phyloP scores from a whole-genome alignment of 805 yeast genomes.

The Pichia nakasei region DNA sequence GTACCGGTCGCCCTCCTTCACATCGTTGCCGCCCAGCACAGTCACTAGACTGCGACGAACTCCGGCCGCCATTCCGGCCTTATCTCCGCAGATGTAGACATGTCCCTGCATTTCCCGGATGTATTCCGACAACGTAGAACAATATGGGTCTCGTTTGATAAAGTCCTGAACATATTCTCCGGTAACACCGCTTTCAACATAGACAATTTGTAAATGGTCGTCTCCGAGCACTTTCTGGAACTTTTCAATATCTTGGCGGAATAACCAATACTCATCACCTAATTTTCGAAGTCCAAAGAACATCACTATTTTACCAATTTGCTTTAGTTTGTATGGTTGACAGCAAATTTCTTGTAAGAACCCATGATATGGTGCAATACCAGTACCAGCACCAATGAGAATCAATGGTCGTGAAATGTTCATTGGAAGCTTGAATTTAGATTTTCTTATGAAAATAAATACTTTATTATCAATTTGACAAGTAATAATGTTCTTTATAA shows the following conservation, averaged over 20 bases:
- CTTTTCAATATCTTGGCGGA: conserved; percentile 37
- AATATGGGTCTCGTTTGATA: conserved; percentile 30
- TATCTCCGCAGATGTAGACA: conserved; percentile 93
- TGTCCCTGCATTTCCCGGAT: conserved; percentile 55
- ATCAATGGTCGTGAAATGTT: conserved; percentile 72
- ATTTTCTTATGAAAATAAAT: conserved; percentile 81
- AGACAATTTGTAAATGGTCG: conserved; percentile 48
- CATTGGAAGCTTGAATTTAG: conserved; percentile 84
- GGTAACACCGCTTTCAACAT: conserved; percentile 18
- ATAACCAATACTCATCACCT: not conserved
- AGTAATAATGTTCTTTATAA: conserved; percentile 57
- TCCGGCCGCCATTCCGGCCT: conserved; percentile 83
- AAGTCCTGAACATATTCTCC: conserved; percentile 79
- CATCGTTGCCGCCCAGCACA: conserved; percentile 46
- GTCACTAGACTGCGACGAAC: conserved; percentile 60
- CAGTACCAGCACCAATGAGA: conserved; percentile 93
- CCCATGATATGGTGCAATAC: conserved; percentile 94
- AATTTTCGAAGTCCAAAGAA: conserved; percentile 51
- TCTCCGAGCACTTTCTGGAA: conserved; percentile 43
- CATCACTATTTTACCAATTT: conserved; percentile 57
- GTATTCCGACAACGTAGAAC: conserved; percentile 37
- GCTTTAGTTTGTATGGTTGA: not conserved
- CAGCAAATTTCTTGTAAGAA: conserved; percentile 63
- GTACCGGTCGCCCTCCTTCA: conserved; percentile 57
- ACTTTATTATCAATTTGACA: conserved; percentile 42